Percentiles rank a stretch among this genome's conserved stretches.
Evolutionary conservation across 768 basidiomycete genomes (phyloP).

Genomic region (Suillus brevipes): DNA sequence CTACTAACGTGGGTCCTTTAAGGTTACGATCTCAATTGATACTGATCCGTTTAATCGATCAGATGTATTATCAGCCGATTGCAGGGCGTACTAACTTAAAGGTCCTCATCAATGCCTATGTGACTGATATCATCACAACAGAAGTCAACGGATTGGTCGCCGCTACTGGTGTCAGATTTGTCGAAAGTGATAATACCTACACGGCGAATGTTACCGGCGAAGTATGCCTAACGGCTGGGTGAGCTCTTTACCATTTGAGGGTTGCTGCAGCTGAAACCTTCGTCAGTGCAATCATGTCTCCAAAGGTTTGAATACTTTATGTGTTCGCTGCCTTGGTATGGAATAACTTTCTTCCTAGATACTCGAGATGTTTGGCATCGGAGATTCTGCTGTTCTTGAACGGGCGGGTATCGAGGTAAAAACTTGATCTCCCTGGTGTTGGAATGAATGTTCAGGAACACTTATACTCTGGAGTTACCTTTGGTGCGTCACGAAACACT

Average conservation of each 20-base stretch:
- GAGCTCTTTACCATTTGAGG: slow-evolving; percentile 5
- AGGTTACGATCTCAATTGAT: background rate
- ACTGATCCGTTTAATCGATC: background rate
- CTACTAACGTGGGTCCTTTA: background rate
- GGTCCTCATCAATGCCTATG: slow-evolving; percentile 29
- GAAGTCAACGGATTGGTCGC: slow-evolving; percentile 21
- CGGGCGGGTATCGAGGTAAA: slow-evolving; percentile 38
- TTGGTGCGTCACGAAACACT: slow-evolving; percentile 20
- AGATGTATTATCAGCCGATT: slow-evolving; percentile 27
- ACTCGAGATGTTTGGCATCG: slow-evolving; percentile 61
- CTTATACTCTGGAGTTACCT: slow-evolving; percentile 23
- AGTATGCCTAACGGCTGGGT: slow-evolving; percentile 51
- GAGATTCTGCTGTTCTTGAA: slow-evolving; percentile 40
- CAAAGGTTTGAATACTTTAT: background rate
- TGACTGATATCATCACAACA: slow-evolving; percentile 27
- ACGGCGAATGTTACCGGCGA: slow-evolving; percentile 45
- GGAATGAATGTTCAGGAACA: slow-evolving; percentile 61
- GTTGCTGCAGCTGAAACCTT: background rate
- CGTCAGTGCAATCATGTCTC: slow-evolving; percentile 41
- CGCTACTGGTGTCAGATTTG: slow-evolving; percentile 52
- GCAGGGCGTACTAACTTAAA: slow-evolving; percentile 29
- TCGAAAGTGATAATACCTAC: slow-evolving; percentile 28
- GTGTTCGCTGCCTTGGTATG: background rate
- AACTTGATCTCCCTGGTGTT: slow-evolving; percentile 39
- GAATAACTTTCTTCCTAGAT: slow-evolving; percentile 37